Base-by-base conservation (phyloP, 140 eudicot species). In the Ambrosia hybrid region DNA sequence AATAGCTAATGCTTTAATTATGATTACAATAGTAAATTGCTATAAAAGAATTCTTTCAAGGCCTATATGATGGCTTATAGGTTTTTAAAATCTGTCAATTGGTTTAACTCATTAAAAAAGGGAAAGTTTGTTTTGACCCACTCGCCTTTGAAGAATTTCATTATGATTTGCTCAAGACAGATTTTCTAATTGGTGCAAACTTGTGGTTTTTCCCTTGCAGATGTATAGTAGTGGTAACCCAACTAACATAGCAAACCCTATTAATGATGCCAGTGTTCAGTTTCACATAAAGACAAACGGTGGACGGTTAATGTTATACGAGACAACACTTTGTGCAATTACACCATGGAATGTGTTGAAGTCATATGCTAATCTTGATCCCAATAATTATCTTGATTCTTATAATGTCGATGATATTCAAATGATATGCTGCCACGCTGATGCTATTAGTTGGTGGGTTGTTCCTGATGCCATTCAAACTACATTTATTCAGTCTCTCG, bases 211-310 rank as follows among this genome's bases (percentile, higher is more conserved):
- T 68, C 7, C 55, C 41, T 52, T 82, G 65, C 95, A 95, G 99
- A 95, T 95, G 89, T 95, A 88, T 78, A 95, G 99, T 78, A 95
- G 99, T 72, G 99, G 99, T 60, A 95, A 95, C 79, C 99, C 99
- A 9, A 86, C 99, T 67, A 95, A 95, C 76, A 91, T 88, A 77
- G 97, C 96, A 62, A 95, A 95, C 82, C 99, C 99, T 45, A 83
- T 95, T 5, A 95, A 84, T 38, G 99, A 95, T 77, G 99, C 86
- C 37, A 86, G 96, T 73, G 93, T 95, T 82, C 95, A 91, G 75
- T 73, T 95, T 80, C 92, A 91, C 74, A 90, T 95, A 66, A 88
- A 86, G 82, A 84, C 97, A 46, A 66, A 21, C 9, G 97, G 86
- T 39, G 99, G 99, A 65, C 85, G 89, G 68, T 73, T 95, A 81